phyloP scores from a whole-genome alignment of 106 monocot species.

The Acanthochlamys bracteata region DNA sequence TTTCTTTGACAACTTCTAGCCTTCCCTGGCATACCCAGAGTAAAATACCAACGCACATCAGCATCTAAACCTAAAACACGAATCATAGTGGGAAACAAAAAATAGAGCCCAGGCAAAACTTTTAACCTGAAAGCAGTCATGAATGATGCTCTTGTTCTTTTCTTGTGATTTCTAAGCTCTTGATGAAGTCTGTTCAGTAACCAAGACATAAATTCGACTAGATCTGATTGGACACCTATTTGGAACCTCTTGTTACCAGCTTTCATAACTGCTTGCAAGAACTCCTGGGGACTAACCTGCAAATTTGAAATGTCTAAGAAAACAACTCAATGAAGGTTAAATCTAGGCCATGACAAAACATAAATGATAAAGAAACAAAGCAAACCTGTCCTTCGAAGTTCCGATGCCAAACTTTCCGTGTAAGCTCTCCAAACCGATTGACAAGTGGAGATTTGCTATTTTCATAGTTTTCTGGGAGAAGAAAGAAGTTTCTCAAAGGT shows the following conservation, averaged over 20 bases:
- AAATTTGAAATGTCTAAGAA: constrained; percentile 9
- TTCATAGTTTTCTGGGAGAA: constrained; percentile 91
- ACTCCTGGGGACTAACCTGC: constrained; percentile 97
- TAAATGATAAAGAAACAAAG: not conserved
- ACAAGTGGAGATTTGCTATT: constrained; percentile 86
- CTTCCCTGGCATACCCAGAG: constrained; percentile 46
- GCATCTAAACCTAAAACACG: too few relatives aligned
- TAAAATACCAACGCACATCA: not conserved
- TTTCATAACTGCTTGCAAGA: constrained; percentile 98
- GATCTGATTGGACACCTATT: constrained; percentile 97
- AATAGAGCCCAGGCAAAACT: not conserved
- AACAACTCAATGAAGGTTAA: not conserved
- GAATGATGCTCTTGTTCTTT: constrained; percentile 66
- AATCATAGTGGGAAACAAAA: not conserved
- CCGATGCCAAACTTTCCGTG: constrained; percentile 94
- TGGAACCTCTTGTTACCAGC: constrained; percentile 86
- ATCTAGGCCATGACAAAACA: not conserved
- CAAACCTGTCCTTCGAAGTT: constrained; percentile 99
- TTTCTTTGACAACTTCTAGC: constrained; percentile 93
- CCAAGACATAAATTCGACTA: constrained; percentile 99
- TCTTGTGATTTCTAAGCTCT: constrained; percentile 67
- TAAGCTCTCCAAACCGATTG: constrained; percentile 93
- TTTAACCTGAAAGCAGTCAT: constrained; percentile 89
- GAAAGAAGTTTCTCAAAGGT: constrained; percentile 92
- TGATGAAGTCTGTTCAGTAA: constrained; percentile 81